Evolutionary conservation across 345 rosid genomes (phyloP).

Genomic region (Angophora floribunda): DNA sequence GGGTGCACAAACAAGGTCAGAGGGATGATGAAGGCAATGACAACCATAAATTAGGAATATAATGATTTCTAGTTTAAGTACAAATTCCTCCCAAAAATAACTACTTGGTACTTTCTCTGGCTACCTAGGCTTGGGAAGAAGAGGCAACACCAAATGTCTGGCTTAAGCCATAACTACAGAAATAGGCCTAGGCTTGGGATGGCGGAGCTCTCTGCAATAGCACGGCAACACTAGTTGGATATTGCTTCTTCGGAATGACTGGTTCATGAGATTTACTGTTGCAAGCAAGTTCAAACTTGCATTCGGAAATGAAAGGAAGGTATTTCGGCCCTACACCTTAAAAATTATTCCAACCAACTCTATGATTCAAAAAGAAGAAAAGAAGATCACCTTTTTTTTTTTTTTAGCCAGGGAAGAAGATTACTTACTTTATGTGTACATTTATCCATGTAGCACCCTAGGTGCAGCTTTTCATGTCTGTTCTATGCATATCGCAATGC

Average conservation of each 20-base stretch:
- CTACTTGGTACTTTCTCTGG: neutral
- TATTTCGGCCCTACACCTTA: neutral
- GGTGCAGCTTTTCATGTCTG: neutral
- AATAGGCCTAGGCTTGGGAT: neutral
- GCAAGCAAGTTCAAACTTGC: neutral
- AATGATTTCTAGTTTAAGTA: no score
- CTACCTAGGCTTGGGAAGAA: neutral
- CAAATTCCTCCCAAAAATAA: no score
- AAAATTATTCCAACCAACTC: neutral
- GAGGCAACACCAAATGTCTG: neutral
- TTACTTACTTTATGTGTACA: neutral
- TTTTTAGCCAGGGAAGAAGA: neutral
- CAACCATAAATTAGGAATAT: no score
- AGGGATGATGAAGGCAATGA: no score
- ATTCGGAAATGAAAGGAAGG: neutral
- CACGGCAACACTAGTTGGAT: neutral
- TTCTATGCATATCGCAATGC: neutral
- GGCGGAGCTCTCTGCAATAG: neutral
- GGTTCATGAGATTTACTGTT: neutral
- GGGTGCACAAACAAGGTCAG: no score
- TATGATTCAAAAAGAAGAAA: no score
- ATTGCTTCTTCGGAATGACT: neutral
- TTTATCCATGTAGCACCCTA: neutral
- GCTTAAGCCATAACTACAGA: neutral
- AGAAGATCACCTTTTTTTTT: accelerated